Evolutionary conservation across 306 rosid genomes (phyloP), one percentile per base, ranked within the genome.

Genomic region (Carpinus viminea): DNA sequence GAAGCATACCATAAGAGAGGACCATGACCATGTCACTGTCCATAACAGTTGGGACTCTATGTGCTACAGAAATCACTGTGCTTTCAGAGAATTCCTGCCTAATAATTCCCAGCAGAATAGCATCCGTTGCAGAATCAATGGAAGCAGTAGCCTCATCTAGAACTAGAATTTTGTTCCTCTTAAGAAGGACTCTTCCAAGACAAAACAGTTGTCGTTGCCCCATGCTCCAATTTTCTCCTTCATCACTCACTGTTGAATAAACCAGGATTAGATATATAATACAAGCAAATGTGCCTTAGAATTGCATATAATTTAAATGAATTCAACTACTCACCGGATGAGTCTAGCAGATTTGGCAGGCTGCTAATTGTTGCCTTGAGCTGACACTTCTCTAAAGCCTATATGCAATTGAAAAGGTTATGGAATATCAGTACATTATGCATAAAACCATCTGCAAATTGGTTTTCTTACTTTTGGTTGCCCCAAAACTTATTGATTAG

Each of bases 91-190:
- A 91, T 76, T 93, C 93, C 73, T 83, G 76, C 82, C 91, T 83
- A 68, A 93, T 93, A 77, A 91, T 79, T 86, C 50, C 61, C 64
- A 90, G 95, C 18, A 91, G 79, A 77, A 85, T 60, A 12, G 84
- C 90, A 76, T 93, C 97, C 5, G 97, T 93, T 36, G 92, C 83
- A 18, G 94, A 86, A 68, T 93, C 98, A 53, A 91, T 87, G 56
- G 93, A 93, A 12, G 97, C 97, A 4, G 95, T 93, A 48, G 97
- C 98, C 81, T 91, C 98, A 75, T 93, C 98, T 0, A 91, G 83
- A 57, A 93, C 91, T 43, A 93, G 91, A 80, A 91, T 88, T 88
- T 73, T 82, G 76, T 85, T 93, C 76, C 91, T 86, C 74, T 82
- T 91, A 4, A 91, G 92, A 6, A 93, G 85, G 31, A 93, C 97